Base-by-base conservation (phyloP, 2,329 filamentous ascomycete species). In the Mycosphaerella arachidis region DNA sequence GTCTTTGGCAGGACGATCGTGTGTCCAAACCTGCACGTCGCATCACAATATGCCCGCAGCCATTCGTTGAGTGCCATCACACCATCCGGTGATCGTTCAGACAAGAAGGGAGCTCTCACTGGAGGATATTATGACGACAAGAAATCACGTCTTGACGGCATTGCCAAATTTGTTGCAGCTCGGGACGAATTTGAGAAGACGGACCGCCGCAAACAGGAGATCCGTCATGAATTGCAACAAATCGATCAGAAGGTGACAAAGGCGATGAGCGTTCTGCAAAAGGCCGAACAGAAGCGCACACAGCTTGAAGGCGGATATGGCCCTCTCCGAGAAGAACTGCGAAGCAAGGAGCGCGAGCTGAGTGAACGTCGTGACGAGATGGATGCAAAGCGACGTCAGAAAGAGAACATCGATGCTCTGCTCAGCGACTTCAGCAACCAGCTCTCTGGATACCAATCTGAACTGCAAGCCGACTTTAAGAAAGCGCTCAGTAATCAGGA, bases 1-100 rank as follows among this genome's bases (percentile, higher is more conserved):
- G 91, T 99, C 0, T 99, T 99, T 76, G 94, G 92, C 51, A 95
- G 91, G 75, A 94, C 91, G 0, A 91, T 99, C 55, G 89, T 99
- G 58, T 97, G 94, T 67, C 92, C 93, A 2, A 96, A 91, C 67
- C 79, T 99, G 63, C 85, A 90, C 53, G 85, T 96, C 60, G 94
- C 92, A 52, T 86, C 89, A 12, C 92, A 97, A 71, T 97, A 97
- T 72, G 91, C 94, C 24, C 86, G 93, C 70, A 96, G 90, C 68
- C 93, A 97, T 70, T 90, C 90, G 18, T 87, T 97, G 27, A 92
- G 92, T 68, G 92, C 91, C 35, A 96, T 99, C 66, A 99, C 94
- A 0, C 89, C 91, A 3, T 92, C 97, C 59, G 94, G 94, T 74
- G 93, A 97, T 75, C 91, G 91, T 33, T 92, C 92, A 1, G 95